Percentiles rank a stretch among this genome's conserved stretches.
phyloP scores from a whole-genome alignment of 83 land plant genomes.

The Isoetes engelmannii region DNA sequence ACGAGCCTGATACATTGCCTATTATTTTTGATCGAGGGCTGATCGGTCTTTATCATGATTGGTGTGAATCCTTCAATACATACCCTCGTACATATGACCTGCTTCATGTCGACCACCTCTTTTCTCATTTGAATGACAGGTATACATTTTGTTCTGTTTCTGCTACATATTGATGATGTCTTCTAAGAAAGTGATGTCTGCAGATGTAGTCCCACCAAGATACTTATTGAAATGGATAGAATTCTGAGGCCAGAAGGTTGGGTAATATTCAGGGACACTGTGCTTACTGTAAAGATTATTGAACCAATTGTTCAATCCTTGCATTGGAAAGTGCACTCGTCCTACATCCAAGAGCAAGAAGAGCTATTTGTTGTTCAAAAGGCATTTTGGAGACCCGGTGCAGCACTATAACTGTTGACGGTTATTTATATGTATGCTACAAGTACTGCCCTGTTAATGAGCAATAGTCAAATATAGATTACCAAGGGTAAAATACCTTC shows the following conservation, averaged over 20 bases:
- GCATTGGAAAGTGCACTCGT: conserved; percentile 35
- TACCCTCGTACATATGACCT: conserved; percentile 65
- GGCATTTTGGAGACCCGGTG: conserved; percentile 57
- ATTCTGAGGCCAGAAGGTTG: conserved; percentile 70
- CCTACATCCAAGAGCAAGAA: conserved; percentile 19
- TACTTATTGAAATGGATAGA: conserved; percentile 56
- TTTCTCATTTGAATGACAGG: conserved; percentile 42
- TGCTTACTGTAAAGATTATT: conserved; percentile 33
- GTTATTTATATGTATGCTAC: no score
- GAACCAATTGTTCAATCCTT: conserved; percentile 41
- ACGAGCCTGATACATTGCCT: conserved; percentile 56
- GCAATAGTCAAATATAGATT: no score
- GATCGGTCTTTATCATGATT: conserved; percentile 31
- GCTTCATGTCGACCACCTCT: conserved; percentile 47
- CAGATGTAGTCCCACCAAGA: conserved; percentile 52
- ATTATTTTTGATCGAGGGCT: conserved; percentile 52
- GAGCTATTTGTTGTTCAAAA: conserved; percentile 54
- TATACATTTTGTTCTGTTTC: not conserved
- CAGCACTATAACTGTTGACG: not conserved
- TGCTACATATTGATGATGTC: not conserved
- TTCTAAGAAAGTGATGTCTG: not conserved
- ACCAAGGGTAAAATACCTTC: no score
- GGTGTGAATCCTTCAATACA: conserved; percentile 69
- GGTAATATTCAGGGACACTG: conserved; percentile 43
- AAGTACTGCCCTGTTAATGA: no score